These are phyloP conservation scores for Cutaneotrichosporon cavernicola DNA, from an alignment of 1,284 basidiomycete species.

Conservation along the genomic window DNA sequence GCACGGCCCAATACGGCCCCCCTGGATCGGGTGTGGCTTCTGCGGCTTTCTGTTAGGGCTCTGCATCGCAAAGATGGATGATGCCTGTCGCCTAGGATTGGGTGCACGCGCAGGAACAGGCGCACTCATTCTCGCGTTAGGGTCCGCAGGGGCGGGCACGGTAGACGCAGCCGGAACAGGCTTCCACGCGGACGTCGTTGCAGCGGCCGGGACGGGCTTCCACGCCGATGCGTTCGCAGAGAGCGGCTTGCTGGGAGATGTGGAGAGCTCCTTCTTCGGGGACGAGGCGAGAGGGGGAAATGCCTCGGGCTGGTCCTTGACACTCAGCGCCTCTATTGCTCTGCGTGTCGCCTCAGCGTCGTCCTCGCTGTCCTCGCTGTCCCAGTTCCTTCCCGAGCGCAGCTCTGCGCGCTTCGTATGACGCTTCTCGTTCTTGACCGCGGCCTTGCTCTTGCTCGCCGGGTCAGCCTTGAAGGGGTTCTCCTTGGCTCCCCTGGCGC, in stretches of 20 bases:
- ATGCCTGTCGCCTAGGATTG: neutral
- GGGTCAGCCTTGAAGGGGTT: conserved; percentile 32
- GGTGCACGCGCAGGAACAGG: neutral
- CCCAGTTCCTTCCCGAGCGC: conserved; percentile 26
- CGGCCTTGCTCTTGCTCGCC: conserved; percentile 55
- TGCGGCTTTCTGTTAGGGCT: neutral
- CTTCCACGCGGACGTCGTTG: conserved; percentile 6
- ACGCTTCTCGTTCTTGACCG: conserved; percentile 71
- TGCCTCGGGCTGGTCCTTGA: conserved; percentile 13
- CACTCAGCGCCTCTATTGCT: conserved; percentile 30
- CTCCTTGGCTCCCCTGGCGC: conserved; percentile 22
- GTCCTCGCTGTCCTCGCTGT: conserved; percentile 37
- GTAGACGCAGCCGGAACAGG: conserved; percentile 1
- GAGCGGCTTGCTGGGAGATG: neutral
- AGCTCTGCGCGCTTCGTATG: conserved; percentile 30
- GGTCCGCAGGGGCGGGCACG: neutral
- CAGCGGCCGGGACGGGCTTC: conserved; percentile 5
- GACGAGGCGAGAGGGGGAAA: conserved; percentile 28
- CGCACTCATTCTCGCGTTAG: neutral
- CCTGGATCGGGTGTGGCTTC: conserved; percentile 43
- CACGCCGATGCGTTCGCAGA: neutral
- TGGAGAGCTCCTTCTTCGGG: neutral
- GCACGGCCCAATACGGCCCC: conserved; percentile 37
- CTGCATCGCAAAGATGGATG: neutral
- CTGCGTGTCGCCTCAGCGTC: conserved; percentile 28